These are phyloP conservation scores for Backusella tarrabulga DNA, from an alignment of 192 early-diverging fungal species.

Conservation along the genomic window DNA sequence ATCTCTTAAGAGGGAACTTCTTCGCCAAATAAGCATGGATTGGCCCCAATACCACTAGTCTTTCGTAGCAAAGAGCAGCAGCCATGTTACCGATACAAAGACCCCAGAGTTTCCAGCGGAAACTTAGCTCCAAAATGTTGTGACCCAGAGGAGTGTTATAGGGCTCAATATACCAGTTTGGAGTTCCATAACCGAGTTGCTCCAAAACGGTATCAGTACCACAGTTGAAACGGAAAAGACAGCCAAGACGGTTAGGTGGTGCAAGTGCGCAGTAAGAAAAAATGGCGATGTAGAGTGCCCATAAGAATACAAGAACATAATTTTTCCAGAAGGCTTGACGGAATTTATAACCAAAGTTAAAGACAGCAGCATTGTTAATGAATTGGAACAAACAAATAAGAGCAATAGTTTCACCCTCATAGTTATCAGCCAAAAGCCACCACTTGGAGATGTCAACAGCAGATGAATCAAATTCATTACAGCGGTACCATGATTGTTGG, in stretches of 20 bases:
- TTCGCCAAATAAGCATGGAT: constrained; percentile 41
- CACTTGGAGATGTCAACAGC: constrained; percentile 62
- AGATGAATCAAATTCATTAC: constrained; percentile 66
- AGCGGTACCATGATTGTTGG: constrained; percentile 58
- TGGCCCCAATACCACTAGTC: constrained; percentile 46
- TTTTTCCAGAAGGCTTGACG: constrained; percentile 59
- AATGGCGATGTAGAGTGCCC: constrained; percentile 46
- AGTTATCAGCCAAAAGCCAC: constrained; percentile 78
- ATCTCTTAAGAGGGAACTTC: constrained; percentile 43
- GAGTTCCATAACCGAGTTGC: constrained; percentile 14
- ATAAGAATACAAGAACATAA: constrained; percentile 51
- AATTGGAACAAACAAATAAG: constrained; percentile 65
- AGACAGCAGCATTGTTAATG: constrained; percentile 61
- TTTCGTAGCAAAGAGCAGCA: constrained; percentile 42
- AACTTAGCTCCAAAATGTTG: constrained; percentile 55
- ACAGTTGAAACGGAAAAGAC: constrained; percentile 59
- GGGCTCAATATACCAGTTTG: constrained; percentile 29
- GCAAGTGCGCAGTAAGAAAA: constrained; percentile 58
- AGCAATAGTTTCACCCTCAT: constrained; percentile 55
- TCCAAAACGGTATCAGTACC: constrained; percentile 27
- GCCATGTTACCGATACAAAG: constrained; percentile 43
- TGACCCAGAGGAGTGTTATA: constrained; percentile 61
- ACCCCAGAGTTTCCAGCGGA: constrained; percentile 57
- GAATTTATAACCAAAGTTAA: constrained; percentile 66
- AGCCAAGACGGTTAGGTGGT: constrained; percentile 69